These are phyloP conservation scores for Buxus sempervirens DNA, from an alignment of 164 flowering plant species.

Conservation along the genomic window DNA sequence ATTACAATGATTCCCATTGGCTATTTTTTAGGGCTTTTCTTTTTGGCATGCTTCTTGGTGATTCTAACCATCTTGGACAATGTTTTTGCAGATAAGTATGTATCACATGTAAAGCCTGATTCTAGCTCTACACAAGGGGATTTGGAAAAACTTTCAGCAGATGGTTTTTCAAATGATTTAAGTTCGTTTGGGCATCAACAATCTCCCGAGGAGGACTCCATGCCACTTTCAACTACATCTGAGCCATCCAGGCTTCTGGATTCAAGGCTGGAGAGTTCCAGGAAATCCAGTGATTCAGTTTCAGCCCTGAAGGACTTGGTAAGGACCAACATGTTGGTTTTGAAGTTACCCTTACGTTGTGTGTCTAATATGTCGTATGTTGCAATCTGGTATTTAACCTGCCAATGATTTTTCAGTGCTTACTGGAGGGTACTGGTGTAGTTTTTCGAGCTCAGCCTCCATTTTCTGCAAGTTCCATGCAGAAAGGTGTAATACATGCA, in stretches of 20 bases:
- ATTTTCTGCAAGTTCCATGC: constrained; percentile 35
- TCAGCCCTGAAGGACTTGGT: constrained; percentile 58
- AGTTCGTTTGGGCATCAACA: constrained; percentile 45
- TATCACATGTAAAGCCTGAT: constrained; percentile 49
- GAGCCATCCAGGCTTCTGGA: constrained; percentile 49
- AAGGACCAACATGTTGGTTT: constrained; percentile 15
- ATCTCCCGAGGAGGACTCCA: constrained; percentile 43
- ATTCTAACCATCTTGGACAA: constrained; percentile 13
- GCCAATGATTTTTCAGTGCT: constrained; percentile 46
- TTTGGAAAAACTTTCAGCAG: constrained; percentile 37
- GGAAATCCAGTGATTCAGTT: constrained; percentile 39
- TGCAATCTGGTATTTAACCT: neutral
- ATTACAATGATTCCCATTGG: neutral
- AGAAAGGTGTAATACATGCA: constrained; percentile 57
- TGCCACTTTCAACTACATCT: constrained; percentile 37
- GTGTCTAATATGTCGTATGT: constrained; percentile 3
- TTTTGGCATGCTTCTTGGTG: neutral
- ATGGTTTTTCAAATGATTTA: constrained; percentile 41
- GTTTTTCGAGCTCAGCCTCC: constrained; percentile 45
- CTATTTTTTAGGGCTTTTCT: neutral
- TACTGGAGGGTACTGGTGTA: constrained; percentile 60
- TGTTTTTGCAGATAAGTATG: constrained; percentile 61
- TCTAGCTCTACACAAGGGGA: constrained; percentile 44
- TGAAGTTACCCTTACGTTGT: neutral
- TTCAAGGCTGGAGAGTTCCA: constrained; percentile 56